Base-by-base conservation (phyloP, 2,329 filamentous ascomycete species). In the Penicillium palitans region DNA sequence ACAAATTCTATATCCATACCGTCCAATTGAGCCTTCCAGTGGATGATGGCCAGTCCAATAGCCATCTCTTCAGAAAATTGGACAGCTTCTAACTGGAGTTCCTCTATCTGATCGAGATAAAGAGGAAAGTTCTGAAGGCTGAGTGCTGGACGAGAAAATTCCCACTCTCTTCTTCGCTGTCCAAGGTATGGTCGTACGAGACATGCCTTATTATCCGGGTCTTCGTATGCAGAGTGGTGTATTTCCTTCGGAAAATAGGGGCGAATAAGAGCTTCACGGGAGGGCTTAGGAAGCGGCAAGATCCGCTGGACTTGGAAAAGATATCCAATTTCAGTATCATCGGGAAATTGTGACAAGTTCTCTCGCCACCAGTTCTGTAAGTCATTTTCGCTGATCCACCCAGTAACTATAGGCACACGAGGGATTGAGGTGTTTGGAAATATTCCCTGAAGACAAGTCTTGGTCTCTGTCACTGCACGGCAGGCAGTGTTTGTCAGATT, bases 111-210 rank as follows among this genome's bases (percentile, higher is more conserved):
- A 35, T 48, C 46, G 29, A 48, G 46, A 35, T 48, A 48, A 7
- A 48, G 46, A 48, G 46, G 19, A 17, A 48, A 35, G 19, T 48
- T 48, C 31, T 48, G 46, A 12, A 48, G 46, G 27, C 46, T 48
- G 29, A 35, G 13, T 25, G 31, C 29, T 33, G 29, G 29, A 24
- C 15, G 12, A 25, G 29, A 35, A 6, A 25, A 17, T 24, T 35
- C 29, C 21, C 46, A 6, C 46, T 48, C 19, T 25, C 19, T 15
- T 24, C 46, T 35, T 21, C 46, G 46, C 46, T 35, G 46, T 13
- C 46, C 46, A 35, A 48, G 46, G 29, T 48, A 48, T 33, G 46
- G 46, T 35, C 46, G 46, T 10, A 48, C 15, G n/a, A 48, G 46
- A 24, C 46, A 48, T 35, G 46, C 29, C 15, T 35, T 48, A 10